Base-by-base conservation (phyloP, 2,329 filamentous ascomycete species). In the Fusarium penzigii region DNA sequence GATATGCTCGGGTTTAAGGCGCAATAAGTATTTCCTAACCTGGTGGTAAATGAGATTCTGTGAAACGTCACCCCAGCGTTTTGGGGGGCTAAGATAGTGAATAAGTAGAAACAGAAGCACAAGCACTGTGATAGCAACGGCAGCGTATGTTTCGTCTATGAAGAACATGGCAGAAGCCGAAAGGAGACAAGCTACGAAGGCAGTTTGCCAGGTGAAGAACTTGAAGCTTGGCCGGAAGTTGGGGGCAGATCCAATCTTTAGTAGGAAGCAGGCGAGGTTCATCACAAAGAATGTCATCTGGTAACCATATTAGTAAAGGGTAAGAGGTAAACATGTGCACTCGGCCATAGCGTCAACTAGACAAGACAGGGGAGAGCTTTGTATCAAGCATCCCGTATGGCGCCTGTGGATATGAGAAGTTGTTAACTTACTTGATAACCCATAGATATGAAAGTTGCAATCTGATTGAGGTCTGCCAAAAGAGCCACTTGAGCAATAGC, bases 181-280 rank as follows among this genome's bases (percentile, higher is more conserved):
- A 14, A 88, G 76, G n/a, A 94, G 62, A 8, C 89, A 86, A 5
- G 91, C 91, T 3, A 83, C 71, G 5, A 88, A 82, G 2, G 91
- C 91, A 6, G 90, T 93, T 67, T 91, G 84, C 86, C 89, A 92
- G 56, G 85, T 92, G 73, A 96, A 96, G 66, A 92, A 93, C 66
- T 90, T 88, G 70, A 96, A 96, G 0, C 88, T 90, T 1, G 91
- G 91, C 20, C 91, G 80, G 62, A 96, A 96, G 66, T 96, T 96
- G 5, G 91, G 91, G 0, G 91, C 91, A 1, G 91, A 93, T 2
- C 90, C 88, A 51, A 96, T 87, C 68, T 93, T 93, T 49, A 96
- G 78, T 2, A 95, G 75, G 63, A 96, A 95, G 61, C 90, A 95
- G 7, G 91, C 91, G 9, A 95, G 72, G 58, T 96, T 95, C 71